Percentiles rank a stretch among this genome's conserved stretches.
Evolutionary conservation across 2,329 filamentous ascomycete genomes (phyloP).

Genomic region (Monosporascus cannonballus): DNA sequence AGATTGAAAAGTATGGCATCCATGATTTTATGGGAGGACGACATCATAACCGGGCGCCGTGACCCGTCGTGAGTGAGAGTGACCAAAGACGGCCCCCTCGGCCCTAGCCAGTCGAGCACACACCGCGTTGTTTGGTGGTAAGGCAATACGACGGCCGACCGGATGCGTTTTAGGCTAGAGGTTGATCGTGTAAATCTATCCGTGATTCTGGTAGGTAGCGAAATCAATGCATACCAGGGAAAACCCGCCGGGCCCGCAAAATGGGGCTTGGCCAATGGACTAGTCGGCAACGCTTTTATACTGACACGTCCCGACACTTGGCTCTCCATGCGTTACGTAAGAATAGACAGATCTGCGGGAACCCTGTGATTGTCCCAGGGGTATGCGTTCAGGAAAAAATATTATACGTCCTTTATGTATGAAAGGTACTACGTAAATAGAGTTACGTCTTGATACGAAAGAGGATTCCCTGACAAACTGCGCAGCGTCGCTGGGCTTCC

Average conservation of each 20-base stretch:
- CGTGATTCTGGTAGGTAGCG: background rate
- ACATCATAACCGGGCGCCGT: constrained; percentile 11
- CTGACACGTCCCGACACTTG: background rate
- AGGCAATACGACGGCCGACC: background rate
- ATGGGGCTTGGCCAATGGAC: background rate
- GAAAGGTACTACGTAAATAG: background rate
- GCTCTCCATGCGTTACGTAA: background rate
- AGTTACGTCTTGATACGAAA: background rate
- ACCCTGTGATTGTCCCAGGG: background rate
- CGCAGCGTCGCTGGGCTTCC: too few relatives aligned
- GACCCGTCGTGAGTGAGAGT: constrained; percentile 7
- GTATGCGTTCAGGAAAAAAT: too few relatives aligned
- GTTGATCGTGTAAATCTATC: background rate
- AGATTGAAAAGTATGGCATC: constrained; percentile 8
- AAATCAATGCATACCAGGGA: background rate
- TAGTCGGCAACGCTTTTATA: background rate
- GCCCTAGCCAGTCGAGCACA: background rate
- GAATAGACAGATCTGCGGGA: background rate
- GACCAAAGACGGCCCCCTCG: background rate
- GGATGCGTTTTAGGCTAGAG: background rate
- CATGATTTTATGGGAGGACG: constrained; percentile 7
- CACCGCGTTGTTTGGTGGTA: background rate
- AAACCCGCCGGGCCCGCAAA: background rate
- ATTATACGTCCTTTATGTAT: background rate
- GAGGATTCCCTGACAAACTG: background rate